Evolutionary conservation across 1,284 basidiomycete genomes (phyloP).

Genomic region (Melampsora larici-populina): DNA sequence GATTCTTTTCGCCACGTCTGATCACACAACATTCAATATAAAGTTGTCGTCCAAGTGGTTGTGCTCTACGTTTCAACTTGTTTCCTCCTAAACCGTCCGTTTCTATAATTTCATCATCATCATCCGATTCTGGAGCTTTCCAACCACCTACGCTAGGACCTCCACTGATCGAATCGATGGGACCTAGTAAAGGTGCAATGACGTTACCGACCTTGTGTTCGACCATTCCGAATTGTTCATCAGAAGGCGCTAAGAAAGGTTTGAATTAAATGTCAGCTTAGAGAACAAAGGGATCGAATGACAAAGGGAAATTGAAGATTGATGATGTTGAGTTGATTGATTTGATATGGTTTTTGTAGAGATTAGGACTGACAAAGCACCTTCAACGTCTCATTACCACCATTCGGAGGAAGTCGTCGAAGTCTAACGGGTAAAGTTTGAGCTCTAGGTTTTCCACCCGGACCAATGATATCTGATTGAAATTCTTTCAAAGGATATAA

Average conservation of each 20-base stretch:
- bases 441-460: conserved; percentile 15
- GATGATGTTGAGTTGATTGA: neutral
- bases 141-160: conserved; percentile 33
- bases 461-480: neutral
- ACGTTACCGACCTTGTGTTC: conserved; percentile 74
- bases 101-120: conserved; percentile 53
- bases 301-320: neutral
- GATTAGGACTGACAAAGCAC: conserved; percentile 20
- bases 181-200: conserved; percentile 61
- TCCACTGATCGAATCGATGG: conserved; percentile 32
- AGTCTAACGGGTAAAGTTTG: conserved; percentile 31
- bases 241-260: conserved; percentile 46
- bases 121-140: conserved; percentile 56
- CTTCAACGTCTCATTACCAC: conserved; percentile 14
- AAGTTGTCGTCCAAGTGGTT: conserved; percentile 11
- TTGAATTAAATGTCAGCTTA: neutral
- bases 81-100: conserved; percentile 78
- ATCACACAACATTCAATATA: conserved; percentile 44
- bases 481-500: conserved; percentile 21
- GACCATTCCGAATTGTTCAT: conserved; percentile 75
- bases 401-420: conserved; percentile 16
- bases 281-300: neutral
- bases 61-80: neutral
- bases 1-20: conserved; percentile 58
- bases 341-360: neutral